Conservation (phyloP, 768 basidiomycete species). For the Lepiota brunneoincarnata region DNA sequence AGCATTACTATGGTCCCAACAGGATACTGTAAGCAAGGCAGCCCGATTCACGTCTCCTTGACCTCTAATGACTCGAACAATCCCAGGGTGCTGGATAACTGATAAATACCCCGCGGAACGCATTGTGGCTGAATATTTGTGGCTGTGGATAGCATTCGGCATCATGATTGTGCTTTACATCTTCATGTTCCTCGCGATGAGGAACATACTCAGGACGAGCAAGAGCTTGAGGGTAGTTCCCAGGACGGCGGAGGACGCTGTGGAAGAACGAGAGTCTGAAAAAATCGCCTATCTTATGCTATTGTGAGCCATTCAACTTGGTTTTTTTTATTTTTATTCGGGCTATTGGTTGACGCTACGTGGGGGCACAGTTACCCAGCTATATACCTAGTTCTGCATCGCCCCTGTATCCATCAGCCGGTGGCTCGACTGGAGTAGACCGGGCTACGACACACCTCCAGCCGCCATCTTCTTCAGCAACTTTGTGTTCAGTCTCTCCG, state of each 20-base stretch:
- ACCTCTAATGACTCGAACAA: neutral
- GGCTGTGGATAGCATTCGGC: slow-evolving; percentile 47
- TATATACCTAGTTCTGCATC: slow-evolving; percentile 36
- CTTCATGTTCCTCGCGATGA: slow-evolving; percentile 41
- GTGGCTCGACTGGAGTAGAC: slow-evolving; percentile 30
- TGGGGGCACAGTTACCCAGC: slow-evolving; percentile 40
- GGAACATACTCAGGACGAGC: slow-evolving; percentile 33
- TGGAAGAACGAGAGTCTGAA: slow-evolving; percentile 23
- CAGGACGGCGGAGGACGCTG: slow-evolving; percentile 16
- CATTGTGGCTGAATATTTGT: slow-evolving; percentile 49
- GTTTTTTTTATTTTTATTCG: neutral
- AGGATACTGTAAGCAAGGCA: slow-evolving; percentile 32
- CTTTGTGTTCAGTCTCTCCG: slow-evolving; percentile 40
- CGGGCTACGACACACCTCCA: slow-evolving; percentile 25
- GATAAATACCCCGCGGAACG: slow-evolving; percentile 30
- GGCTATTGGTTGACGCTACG: neutral
- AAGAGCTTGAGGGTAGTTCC: slow-evolving; percentile 17
- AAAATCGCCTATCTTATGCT: slow-evolving; percentile 41
- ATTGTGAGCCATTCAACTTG: slow-evolving; percentile 33
- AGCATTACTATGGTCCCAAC: slow-evolving; percentile 41
- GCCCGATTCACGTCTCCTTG: neutral
- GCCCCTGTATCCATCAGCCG: slow-evolving; percentile 41
- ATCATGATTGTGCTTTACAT: slow-evolving; percentile 41
- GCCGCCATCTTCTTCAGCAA: slow-evolving; percentile 35
- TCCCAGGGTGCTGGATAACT: slow-evolving; percentile 52